Percentiles rank a stretch among this genome's conserved stretches.
Conservation (phyloP, 1,139 yeast species). For the Sugiyamaella xylanicola region DNA sequence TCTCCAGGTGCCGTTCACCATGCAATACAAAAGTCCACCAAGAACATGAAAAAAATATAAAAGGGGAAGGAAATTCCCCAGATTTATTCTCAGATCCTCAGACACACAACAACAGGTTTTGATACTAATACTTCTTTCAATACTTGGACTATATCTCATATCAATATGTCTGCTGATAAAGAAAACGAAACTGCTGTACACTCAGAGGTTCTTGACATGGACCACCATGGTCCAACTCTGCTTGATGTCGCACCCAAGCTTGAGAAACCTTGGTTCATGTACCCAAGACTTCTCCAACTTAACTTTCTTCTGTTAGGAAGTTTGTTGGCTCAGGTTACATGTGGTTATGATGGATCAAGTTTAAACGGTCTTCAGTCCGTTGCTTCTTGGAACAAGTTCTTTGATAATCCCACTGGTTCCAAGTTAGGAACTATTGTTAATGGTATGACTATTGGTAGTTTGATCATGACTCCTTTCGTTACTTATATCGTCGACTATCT, state of each 20-base stretch:
- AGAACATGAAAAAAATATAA: conserved; percentile 5
- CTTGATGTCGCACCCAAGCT: conserved; percentile 20
- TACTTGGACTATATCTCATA: background rate
- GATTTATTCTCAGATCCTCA: conserved; percentile 2
- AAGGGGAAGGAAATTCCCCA: conserved; percentile 10
- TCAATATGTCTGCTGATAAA: conserved; percentile 11
- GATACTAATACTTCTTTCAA: background rate
- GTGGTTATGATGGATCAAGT: conserved; percentile 56
- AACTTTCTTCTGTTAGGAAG: conserved; percentile 45
- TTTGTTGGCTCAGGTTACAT: conserved; percentile 50
- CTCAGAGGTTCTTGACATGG: background rate
- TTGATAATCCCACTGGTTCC: conserved; percentile 49
- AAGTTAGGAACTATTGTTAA: conserved; percentile 41
- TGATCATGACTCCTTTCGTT: conserved; percentile 66
- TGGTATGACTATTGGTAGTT: conserved; percentile 38
- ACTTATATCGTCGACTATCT: conserved; percentile 59
- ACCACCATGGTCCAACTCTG: conserved; percentile 15
- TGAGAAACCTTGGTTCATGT: conserved; percentile 18
- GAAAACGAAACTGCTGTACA: background rate
- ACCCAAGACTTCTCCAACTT: conserved; percentile 43
- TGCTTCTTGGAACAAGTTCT: conserved; percentile 39
- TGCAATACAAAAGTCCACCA: background rate
- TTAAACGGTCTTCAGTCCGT: conserved; percentile 47
- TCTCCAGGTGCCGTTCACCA: conserved; percentile 9
- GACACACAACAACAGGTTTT: background rate